These are phyloP conservation scores for Linaria vulgaris DNA, from an alignment of 257 asterid genomes.

Conservation along the genomic window DNA sequence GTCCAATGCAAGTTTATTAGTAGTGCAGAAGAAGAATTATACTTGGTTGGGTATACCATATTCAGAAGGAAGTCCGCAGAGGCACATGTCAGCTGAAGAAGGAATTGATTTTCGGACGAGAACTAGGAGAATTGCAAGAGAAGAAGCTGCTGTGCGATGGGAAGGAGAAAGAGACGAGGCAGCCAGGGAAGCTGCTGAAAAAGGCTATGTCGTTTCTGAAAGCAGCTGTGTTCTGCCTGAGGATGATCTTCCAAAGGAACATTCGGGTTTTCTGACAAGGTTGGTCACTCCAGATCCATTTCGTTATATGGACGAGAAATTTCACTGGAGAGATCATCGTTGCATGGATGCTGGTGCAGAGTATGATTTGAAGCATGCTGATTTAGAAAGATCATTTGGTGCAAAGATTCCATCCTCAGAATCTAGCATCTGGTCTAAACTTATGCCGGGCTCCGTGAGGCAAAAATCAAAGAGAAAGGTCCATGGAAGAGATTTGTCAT, in stretches of 20 bases:
- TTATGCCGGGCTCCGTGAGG: slow-evolving; percentile 56
- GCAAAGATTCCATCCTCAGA: slow-evolving; percentile 56
- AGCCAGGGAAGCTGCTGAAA: slow-evolving; percentile 76
- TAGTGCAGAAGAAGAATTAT: slow-evolving; percentile 74
- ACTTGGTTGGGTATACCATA: slow-evolving; percentile 95
- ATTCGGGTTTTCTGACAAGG: slow-evolving; percentile 44
- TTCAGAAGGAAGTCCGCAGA: slow-evolving; percentile 56
- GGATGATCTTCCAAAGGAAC: slow-evolving; percentile 56
- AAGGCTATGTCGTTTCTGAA: slow-evolving; percentile 69
- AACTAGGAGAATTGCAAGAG: slow-evolving; percentile 78
- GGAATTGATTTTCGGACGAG: slow-evolving; percentile 91
- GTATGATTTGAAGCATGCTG: slow-evolving; percentile 93
- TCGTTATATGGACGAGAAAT: slow-evolving; percentile 66
- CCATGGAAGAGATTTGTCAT: slow-evolving; percentile 58
- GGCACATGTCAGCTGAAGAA: slow-evolving; percentile 82
- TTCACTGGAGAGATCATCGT: slow-evolving; percentile 96
- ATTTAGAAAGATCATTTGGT: slow-evolving; percentile 93
- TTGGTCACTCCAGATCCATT: slow-evolving; percentile 56
- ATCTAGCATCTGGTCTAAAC: slow-evolving; percentile 59
- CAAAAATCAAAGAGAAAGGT: slow-evolving; percentile 69
- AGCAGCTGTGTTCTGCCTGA: slow-evolving; percentile 41
- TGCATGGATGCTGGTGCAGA: slow-evolving; percentile 96
- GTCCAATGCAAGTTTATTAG: slow-evolving; percentile 71
- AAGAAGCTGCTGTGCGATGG: slow-evolving; percentile 73
- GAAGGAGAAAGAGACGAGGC: slow-evolving; percentile 75